Evolutionary conservation across 345 rosid genomes (phyloP), one percentile per base, ranked within the genome.

Genomic region (Murraya paniculata): DNA sequence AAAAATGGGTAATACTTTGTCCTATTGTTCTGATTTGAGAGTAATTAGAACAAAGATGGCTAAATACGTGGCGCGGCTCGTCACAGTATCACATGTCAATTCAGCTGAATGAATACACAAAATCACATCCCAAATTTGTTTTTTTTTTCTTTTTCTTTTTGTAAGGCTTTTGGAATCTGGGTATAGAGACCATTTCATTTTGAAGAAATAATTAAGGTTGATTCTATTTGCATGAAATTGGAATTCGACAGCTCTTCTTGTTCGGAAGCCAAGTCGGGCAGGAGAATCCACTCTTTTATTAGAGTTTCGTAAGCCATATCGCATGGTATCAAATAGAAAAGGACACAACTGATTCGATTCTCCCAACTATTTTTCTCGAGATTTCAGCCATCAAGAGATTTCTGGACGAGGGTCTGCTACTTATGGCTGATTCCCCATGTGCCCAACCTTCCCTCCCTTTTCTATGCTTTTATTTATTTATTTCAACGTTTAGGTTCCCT

Each of bases 181-280:
- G 38, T 48, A 70, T 7, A 57, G 21, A 28, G 0, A 31, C 56
- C 1, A 72, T n/a, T 62, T 33, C 1, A 72, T n/a, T 62, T 33
- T 10, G 9, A 27, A 69, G 57, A 72, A 57, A 45, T 45, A 35
- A 45, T 13, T 45, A 45, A n/a, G 64, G 14, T 57, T 72, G 64
- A 56, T 72, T 57, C 50, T 33, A 1, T 57, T 7, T 41, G 1
- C 24, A 58, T 36, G 66, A 58, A 24, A 30, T 61, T 19, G 36
- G 68, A 41, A 61, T 25, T 62, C 4, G 68, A 60, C 77, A 61
- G 38, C 67, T 60, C 58, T 21, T 7, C 21, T 60, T 41, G 68
- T 74, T 28, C 33, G 77, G 30, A 74, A 74, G 68, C 68, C 60
- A 25, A 59, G 41, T 39, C 28, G 68, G 27, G 39, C 4, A n/a